A percentile compares a stretch with the other conserved stretches of the same genome.
Evolutionary conservation across 2,329 filamentous ascomycete genomes (phyloP).

Genomic region (Scedosporium apiospermum): DNA sequence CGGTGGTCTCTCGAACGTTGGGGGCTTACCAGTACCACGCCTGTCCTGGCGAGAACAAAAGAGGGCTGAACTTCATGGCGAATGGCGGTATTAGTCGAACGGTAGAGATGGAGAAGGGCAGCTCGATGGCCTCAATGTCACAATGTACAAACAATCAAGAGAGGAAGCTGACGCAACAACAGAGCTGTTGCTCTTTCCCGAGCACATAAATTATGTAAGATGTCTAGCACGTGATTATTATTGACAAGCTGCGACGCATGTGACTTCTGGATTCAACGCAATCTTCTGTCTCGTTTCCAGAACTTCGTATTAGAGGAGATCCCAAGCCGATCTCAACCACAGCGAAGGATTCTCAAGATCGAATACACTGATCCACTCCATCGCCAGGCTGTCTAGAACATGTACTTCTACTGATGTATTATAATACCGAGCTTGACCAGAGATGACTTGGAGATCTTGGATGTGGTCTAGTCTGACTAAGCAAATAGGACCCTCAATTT

Average conservation of each 20-base stretch:
- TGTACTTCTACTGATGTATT: too few species aligned
- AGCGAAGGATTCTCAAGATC: too few species aligned
- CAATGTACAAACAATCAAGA: background rate
- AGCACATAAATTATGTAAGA: background rate
- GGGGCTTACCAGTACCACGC: conserved; percentile 2
- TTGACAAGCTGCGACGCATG: background rate
- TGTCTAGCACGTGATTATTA: background rate
- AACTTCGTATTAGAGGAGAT: too few species aligned
- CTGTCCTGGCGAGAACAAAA: conserved; percentile 1
- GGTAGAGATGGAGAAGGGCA: background rate
- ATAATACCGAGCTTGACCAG: too few species aligned
- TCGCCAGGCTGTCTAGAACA: too few species aligned
- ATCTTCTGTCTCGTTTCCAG: too few species aligned
- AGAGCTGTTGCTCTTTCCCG: background rate
- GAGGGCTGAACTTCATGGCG: conserved; percentile 2
- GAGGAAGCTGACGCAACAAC: background rate
- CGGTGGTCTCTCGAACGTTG: too few species aligned
- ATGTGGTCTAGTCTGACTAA: too few species aligned
- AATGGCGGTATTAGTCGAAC: background rate
- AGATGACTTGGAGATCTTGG: too few species aligned
- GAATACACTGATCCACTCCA: too few species aligned
- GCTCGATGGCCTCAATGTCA: background rate
- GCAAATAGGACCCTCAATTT: too few species aligned
- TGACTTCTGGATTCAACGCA: background rate
- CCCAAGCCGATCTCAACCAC: too few species aligned